These are phyloP conservation scores for Obelidium mucronatum DNA, from an alignment of 192 early-diverging fungal genomes.

Conservation along the genomic window DNA sequence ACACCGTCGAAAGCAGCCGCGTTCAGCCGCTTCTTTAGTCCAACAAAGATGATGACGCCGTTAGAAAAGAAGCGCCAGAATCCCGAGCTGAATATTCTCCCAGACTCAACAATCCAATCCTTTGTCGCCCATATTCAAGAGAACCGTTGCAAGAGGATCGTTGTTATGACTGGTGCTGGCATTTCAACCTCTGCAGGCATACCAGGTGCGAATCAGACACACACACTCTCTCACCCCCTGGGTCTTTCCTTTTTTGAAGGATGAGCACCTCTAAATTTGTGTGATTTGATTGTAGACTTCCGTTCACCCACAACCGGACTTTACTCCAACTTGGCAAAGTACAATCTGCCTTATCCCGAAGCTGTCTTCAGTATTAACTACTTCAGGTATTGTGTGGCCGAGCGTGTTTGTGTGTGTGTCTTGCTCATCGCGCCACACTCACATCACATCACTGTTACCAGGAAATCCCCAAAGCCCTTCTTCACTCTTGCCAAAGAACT, in stretches of 20 bases:
- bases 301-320: slow-evolving; percentile 90
- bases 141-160: slow-evolving; percentile 55
- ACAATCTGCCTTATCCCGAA: slow-evolving; percentile 90
- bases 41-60: not conserved
- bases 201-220: slow-evolving; percentile 58
- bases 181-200: slow-evolving; percentile 72
- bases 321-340: slow-evolving; percentile 82
- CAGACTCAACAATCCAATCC: slow-evolving; percentile 46
- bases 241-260: too few relatives aligned
- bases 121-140: slow-evolving; percentile 47
- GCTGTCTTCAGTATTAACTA: slow-evolving; percentile 96
- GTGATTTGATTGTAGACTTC: slow-evolving; percentile 78
- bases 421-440: not conserved
- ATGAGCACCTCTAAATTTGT: not conserved
- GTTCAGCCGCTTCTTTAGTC: not conserved
- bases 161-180: slow-evolving; percentile 94
- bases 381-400: slow-evolving; percentile 57
- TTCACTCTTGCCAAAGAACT: slow-evolving; percentile 92
- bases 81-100: slow-evolving; percentile 34
- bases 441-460: not conserved
- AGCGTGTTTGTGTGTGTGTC: not conserved
- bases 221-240: too few relatives aligned
- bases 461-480: slow-evolving; percentile 81
- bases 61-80: slow-evolving; percentile 25
- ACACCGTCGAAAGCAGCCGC: not conserved